phyloP scores from a whole-genome alignment of 176 grass and related monocot genomes.

The Aegilops speltoides region DNA sequence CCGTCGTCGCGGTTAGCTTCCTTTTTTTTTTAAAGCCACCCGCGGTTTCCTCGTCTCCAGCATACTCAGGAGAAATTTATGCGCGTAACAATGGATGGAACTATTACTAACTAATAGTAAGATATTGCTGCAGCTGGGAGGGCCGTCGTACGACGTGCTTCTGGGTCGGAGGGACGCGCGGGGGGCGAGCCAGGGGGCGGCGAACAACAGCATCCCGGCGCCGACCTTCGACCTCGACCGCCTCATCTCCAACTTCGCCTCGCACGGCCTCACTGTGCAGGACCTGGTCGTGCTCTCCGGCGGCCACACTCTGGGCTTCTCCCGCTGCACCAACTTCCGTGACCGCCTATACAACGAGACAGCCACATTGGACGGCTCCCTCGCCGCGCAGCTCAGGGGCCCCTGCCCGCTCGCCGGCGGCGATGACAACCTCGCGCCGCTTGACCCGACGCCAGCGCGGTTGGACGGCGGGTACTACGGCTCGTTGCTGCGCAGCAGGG shows the following conservation, averaged over 20 bases:
- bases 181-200: conserved; percentile 64
- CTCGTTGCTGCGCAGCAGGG: conserved; percentile 44
- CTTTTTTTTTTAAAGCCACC: too few species aligned
- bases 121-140: conserved; percentile 47
- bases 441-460: conserved; percentile 47
- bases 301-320: conserved; percentile 73
- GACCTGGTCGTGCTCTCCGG: conserved; percentile 80
- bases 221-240: conserved; percentile 41
- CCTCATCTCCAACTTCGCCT: conserved; percentile 59
- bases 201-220: conserved; percentile 64
- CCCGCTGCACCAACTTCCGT: conserved; percentile 62
- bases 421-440: conserved; percentile 55
- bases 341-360: conserved; percentile 82
- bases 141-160: conserved; percentile 56
- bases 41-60: not conserved
- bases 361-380: conserved; percentile 41
- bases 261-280: conserved; percentile 50
- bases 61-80: not conserved
- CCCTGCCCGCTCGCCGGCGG: conserved; percentile 38
- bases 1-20: conserved; percentile 49
- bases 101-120: not conserved
- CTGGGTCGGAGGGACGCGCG: conserved; percentile 64
- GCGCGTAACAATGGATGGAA: not conserved
- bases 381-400: conserved; percentile 38
- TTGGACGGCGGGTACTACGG: conserved; percentile 70